Conservation (phyloP, 805 yeast genomes). For the Yarrowia divulgata region DNA sequence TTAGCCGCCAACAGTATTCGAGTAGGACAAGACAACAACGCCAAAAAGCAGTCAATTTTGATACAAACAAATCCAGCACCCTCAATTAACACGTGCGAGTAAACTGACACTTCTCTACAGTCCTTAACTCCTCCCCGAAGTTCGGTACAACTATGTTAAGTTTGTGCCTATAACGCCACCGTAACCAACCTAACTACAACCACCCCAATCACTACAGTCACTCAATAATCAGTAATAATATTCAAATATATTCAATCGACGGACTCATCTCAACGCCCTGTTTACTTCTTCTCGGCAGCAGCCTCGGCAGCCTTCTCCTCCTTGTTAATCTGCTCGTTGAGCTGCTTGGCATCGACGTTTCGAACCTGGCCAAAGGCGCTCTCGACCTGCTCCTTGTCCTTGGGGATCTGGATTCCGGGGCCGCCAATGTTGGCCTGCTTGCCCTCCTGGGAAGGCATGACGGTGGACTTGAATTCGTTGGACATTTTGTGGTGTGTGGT, state of each 20-base stretch:
- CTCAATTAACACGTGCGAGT: too few species aligned
- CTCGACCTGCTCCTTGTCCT: slow-evolving; percentile 37
- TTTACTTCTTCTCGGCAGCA: slow-evolving; percentile 18
- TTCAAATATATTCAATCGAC: neutral
- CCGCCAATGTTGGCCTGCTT: slow-evolving; percentile 37
- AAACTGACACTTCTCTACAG: too few species aligned
- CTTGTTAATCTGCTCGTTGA: slow-evolving; percentile 32
- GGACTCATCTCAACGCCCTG: neutral
- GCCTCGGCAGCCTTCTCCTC: slow-evolving; percentile 27
- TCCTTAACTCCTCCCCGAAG: too few species aligned
- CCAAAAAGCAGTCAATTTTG: too few species aligned
- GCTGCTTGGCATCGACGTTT: slow-evolving; percentile 40
- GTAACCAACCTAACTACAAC: too few species aligned
- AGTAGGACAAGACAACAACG: too few species aligned
- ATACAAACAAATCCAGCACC: too few species aligned
- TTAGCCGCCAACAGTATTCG: too few species aligned
- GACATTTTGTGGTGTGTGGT: slow-evolving; percentile 11
- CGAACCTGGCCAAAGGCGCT: slow-evolving; percentile 38
- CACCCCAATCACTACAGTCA: too few species aligned
- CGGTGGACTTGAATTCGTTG: slow-evolving; percentile 39
- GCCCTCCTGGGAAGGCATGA: slow-evolving; percentile 38
- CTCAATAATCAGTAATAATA: slow-evolving; percentile 5
- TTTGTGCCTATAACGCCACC: too few species aligned
- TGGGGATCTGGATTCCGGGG: slow-evolving; percentile 39
- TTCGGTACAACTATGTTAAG: too few species aligned